Evolutionary conservation across 345 rosid genomes (phyloP), one percentile per base, ranked within the genome.

Genomic region (Leavenworthia alabamica): DNA sequence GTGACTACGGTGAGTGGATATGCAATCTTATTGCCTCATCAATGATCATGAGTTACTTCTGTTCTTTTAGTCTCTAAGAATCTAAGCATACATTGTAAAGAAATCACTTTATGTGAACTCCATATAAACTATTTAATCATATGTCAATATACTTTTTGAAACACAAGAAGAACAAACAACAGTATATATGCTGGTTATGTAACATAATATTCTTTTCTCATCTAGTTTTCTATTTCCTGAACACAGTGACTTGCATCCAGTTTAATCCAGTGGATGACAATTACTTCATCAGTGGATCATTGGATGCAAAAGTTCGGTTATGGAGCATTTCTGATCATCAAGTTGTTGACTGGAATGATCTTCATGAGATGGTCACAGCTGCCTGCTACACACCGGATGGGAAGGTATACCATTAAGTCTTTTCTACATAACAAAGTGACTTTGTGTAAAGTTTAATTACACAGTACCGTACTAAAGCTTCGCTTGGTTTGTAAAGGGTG

Each of bases 331-430:
- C 92, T 14, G 95, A 88, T 65, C 82, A 53, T 58, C 95, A 86
- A 74, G 96, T 92, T 32, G 89, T 89, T 60, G 93, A 92, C 43
- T 92, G 95, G 95, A 85, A 74, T 70, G 98, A 92, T 82, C 82
- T 89, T 68, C 95, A 85, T 68, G 98, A 89, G 79, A 92, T 92
- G 93, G 95, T 92, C 72, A 92, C 98, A 76, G 96, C 96, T 13
- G 98, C 93, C 60, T 89, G 96, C 78, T 92, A 88, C 68, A 89
- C 93, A 37, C 98, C 98, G 42, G 95, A 89, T 81, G 98, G 98
- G 39, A 89, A 89, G 96, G 98, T 92, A 72, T 55, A 50, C 58
- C 42, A 22, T 7, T 26, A 32, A 37, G 6, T 7, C 28, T 47
- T 39, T 40, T n/a, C 40, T 11, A 6, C 19, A 9, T 19, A 53